Percentiles rank a stretch among this genome's conserved stretches.
These are phyloP conservation scores for Chlorella variabilis DNA, from an alignment of 163 green algal species.

Conservation along the genomic window DNA sequence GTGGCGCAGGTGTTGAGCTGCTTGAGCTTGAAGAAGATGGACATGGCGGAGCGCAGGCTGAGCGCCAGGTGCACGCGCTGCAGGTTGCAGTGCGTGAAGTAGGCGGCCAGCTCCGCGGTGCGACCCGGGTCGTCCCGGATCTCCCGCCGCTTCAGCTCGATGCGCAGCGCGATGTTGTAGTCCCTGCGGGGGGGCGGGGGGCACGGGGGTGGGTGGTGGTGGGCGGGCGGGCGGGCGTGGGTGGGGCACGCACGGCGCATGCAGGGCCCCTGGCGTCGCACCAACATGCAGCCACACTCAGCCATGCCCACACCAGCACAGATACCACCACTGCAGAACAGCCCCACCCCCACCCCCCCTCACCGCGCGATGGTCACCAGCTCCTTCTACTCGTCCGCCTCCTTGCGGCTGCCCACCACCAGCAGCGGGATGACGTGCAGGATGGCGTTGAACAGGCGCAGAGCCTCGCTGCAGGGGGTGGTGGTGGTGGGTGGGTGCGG, in stretches of 20 bases:
- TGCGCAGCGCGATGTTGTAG: constrained; percentile 92
- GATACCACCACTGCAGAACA: no score
- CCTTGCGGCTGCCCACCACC: constrained; percentile 88
- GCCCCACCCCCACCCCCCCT: neutral
- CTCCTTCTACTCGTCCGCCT: constrained; percentile 98
- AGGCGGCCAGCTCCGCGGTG: constrained; percentile 95
- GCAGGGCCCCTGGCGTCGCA: no score
- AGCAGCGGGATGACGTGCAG: constrained; percentile 91
- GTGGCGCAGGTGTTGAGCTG: constrained; percentile 89
- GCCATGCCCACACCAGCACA: no score
- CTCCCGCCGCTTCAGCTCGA: constrained; percentile 90
- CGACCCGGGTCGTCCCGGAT: constrained; percentile 72
- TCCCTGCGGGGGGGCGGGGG: constrained; percentile 66
- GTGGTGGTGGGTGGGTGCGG: neutral
- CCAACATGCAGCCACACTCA: no score
- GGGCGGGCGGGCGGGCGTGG: neutral
- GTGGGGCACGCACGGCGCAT: neutral
- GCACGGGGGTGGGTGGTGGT: neutral
- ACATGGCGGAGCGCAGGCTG: constrained; percentile 92
- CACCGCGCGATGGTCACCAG: constrained; percentile 85
- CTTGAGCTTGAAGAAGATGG: constrained; percentile 96
- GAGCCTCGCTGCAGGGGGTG: constrained; percentile 69
- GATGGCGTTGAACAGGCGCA: constrained; percentile 87
- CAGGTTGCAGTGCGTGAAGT: constrained; percentile 99
- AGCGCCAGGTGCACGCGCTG: constrained; percentile 92